Evolutionary conservation across 768 basidiomycete genomes (phyloP).

Genomic region (Pholiota conissans): DNA sequence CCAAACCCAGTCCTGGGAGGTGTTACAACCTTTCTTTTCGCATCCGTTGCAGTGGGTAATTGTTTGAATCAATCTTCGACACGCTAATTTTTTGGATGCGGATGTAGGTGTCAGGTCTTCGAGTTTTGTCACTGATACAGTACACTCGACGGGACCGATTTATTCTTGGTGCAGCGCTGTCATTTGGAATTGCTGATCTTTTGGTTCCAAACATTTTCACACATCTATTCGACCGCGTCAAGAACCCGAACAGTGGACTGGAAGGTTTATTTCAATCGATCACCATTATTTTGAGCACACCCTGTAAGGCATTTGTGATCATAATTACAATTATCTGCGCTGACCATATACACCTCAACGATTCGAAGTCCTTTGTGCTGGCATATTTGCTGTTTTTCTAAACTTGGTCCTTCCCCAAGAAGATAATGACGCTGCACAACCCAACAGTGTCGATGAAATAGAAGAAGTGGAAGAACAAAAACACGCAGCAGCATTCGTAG

Average conservation of each 20-base stretch:
- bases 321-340: neutral
- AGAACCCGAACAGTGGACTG: constrained; percentile 50
- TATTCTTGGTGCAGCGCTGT: constrained; percentile 64
- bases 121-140: constrained; percentile 60
- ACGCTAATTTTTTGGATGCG: neutral
- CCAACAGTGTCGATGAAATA: neutral
- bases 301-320: constrained; percentile 51
- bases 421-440: constrained; percentile 20
- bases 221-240: constrained; percentile 66
- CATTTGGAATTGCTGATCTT: constrained; percentile 69
- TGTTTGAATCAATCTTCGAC: neutral
- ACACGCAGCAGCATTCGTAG: neutral
- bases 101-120: constrained; percentile 50
- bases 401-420: constrained; percentile 52
- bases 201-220: constrained; percentile 64
- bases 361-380: constrained; percentile 32
- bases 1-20: constrained; percentile 81
- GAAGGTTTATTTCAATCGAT: constrained; percentile 72
- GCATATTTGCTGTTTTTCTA: constrained; percentile 54
- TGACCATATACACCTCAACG: neutral
- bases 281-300: constrained; percentile 76
- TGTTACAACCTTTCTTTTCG: constrained; percentile 84
- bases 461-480: neutral
- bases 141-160: constrained; percentile 69
- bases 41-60: constrained; percentile 55